These are phyloP conservation scores for Oidiodendron maius DNA, from an alignment of 495 filamentous ascomycete genomes.

Conservation along the genomic window DNA sequence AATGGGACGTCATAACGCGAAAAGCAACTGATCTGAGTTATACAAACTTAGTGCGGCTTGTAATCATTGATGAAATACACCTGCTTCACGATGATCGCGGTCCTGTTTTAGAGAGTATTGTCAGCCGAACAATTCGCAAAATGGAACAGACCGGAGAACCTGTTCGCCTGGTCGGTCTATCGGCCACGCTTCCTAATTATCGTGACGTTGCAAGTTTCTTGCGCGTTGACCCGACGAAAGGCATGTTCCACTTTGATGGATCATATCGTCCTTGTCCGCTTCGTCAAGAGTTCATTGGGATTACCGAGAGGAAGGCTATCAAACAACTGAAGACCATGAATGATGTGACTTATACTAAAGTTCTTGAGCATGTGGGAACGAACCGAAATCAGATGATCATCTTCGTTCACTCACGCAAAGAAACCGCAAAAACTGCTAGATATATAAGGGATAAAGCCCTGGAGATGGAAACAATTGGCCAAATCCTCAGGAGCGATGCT, in stretches of 20 bases:
- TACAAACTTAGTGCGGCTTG: constrained; percentile 88
- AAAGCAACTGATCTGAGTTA: constrained; percentile 97
- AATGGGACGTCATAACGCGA: constrained; percentile 98
- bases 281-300: constrained; percentile 94
- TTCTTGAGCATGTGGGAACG: constrained; percentile 90
- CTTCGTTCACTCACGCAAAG: constrained; percentile 96
- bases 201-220: constrained; percentile 94
- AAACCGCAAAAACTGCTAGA: constrained; percentile 94
- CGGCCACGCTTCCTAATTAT: constrained; percentile 95
- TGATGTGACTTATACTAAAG: constrained; percentile 95
- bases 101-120: constrained; percentile 94
- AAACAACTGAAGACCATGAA: constrained; percentile 99
- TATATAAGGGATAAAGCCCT: constrained; percentile 94
- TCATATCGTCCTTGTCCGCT: constrained; percentile 90
- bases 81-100: constrained; percentile 96
- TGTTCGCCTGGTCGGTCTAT: constrained; percentile 86
- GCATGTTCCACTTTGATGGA: constrained; percentile 93
- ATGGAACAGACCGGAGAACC: constrained; percentile 90
- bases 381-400: constrained; percentile 96
- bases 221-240: constrained; percentile 78
- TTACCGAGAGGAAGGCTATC: constrained; percentile 97
- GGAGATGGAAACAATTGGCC: constrained; percentile 92
- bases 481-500: constrained; percentile 90
- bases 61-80: constrained; percentile 98
- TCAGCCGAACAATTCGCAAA: constrained; percentile 86